phyloP scores from a whole-genome alignment of 108 stramenopile genomes.

The Skeletonema marinoi region DNA sequence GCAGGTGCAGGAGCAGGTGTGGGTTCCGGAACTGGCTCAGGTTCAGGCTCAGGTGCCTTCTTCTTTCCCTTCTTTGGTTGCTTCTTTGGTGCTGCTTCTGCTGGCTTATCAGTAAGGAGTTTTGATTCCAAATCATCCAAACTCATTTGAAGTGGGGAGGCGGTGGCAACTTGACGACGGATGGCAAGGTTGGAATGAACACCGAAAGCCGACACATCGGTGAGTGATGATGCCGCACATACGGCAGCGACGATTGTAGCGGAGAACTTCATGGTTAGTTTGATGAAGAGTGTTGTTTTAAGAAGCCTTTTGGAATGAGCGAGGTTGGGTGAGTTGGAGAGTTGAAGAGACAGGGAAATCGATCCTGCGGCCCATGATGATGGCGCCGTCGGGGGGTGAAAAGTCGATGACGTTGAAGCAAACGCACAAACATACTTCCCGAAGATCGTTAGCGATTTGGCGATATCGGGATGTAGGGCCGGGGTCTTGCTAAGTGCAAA shows the following conservation, averaged over 20 bases:
- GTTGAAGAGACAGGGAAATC: neutral
- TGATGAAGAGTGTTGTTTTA: neutral
- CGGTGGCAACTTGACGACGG: constrained; percentile 32
- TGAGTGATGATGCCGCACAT: constrained; percentile 44
- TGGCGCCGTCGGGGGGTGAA: neutral
- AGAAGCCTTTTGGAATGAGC: constrained; percentile 4
- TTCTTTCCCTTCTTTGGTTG: constrained; percentile 28
- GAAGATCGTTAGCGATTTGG: neutral
- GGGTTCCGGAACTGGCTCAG: constrained; percentile 28
- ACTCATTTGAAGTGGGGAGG: constrained; percentile 11
- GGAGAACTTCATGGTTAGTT: constrained; percentile 74
- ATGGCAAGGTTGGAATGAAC: constrained; percentile 42
- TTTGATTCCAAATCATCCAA: constrained; percentile 51
- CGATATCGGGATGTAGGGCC: neutral
- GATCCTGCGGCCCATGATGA: neutral
- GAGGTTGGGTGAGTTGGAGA: neutral
- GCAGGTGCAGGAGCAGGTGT: constrained; percentile 25
- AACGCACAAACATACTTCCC: neutral
- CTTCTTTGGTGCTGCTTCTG: constrained; percentile 29
- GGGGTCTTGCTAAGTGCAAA: too few species aligned
- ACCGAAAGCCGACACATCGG: constrained; percentile 49
- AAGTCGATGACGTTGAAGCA: neutral
- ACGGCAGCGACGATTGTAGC: constrained; percentile 60
- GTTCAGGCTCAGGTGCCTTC: constrained; percentile 41
- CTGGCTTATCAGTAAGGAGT: constrained; percentile 29